Percentiles rank a stretch among this genome's conserved stretches.
These are phyloP conservation scores for Stipa capillata DNA, from an alignment of 176 grass and related monocot genomes.

Conservation along the genomic window DNA sequence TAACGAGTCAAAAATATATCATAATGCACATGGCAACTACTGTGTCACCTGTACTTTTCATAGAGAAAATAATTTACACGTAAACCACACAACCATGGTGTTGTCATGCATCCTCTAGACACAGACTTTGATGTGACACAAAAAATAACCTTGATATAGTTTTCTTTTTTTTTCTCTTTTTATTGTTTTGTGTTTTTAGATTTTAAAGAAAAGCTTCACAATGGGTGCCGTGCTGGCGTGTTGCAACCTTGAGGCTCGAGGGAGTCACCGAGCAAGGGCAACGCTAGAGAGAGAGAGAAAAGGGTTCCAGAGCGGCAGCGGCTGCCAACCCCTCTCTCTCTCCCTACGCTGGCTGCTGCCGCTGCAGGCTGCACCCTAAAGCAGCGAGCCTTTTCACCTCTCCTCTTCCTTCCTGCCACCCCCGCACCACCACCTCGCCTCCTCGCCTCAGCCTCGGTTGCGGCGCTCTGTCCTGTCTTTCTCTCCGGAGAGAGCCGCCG, in stretches of 20 bases:
- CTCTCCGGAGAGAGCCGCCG: constrained; percentile 3
- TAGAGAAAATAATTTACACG: fast-evolving
- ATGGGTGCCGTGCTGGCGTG: background rate
- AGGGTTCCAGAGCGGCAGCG: constrained; percentile 32
- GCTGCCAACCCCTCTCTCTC: background rate
- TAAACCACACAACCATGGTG: background rate
- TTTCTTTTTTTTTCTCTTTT: background rate
- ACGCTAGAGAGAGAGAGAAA: background rate
- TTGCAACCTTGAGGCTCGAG: background rate
- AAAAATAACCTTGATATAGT: background rate
- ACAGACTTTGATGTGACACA: constrained; percentile 3
- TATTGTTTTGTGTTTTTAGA: background rate
- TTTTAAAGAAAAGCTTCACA: background rate
- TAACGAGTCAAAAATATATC: fast-evolving
- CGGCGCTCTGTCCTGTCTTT: background rate
- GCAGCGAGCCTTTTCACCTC: constrained; percentile 44
- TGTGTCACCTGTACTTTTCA: fast-evolving
- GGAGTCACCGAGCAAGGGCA: background rate
- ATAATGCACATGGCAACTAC: fast-evolving
- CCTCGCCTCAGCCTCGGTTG: constrained; percentile 15
- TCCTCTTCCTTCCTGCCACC: constrained; percentile 45
- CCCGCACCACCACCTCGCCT: constrained; percentile 14
- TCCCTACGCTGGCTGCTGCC: constrained; percentile 20
- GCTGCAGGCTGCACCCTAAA: constrained; percentile 48
- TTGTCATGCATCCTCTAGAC: background rate